phyloP scores from a whole-genome alignment of 345 rosid species.

The Populus euphratica region DNA sequence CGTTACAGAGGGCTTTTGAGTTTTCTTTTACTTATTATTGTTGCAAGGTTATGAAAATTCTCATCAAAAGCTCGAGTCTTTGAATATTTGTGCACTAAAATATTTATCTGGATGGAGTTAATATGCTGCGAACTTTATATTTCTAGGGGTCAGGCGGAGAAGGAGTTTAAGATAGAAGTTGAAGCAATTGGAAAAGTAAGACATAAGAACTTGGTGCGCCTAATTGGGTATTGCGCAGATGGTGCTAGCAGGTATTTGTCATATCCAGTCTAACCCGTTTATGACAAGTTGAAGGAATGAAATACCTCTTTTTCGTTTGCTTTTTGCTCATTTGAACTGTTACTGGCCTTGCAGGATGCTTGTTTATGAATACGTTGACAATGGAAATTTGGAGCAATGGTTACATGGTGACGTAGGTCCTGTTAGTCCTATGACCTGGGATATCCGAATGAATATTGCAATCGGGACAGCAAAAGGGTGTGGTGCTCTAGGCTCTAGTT shows the following conservation, averaged over 20 bases:
- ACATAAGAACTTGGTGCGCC: slow-evolving; percentile 92
- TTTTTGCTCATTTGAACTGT: neutral
- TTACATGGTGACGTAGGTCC: slow-evolving; percentile 90
- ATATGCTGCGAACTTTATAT: slow-evolving; percentile 2
- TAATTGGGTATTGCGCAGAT: slow-evolving; percentile 86
- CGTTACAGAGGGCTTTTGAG: neutral
- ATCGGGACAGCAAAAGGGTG: slow-evolving; percentile 94
- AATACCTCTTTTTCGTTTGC: neutral
- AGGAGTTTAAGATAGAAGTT: slow-evolving; percentile 92
- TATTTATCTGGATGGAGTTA: neutral
- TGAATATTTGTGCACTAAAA: neutral
- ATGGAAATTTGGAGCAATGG: slow-evolving; percentile 98
- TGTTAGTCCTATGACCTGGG: slow-evolving; percentile 85
- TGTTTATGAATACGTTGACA: slow-evolving; percentile 82
- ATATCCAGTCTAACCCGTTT: neutral
- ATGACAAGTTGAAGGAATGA: neutral
- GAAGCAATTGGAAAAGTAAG: slow-evolving; percentile 96
- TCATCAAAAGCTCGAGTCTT: neutral
- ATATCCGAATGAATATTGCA: slow-evolving; percentile 84
- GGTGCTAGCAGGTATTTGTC: slow-evolving; percentile 61
- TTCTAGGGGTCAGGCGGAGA: slow-evolving; percentile 90
- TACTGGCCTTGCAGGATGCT: slow-evolving; percentile 63
- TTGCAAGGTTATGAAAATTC: neutral
- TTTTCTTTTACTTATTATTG: neutral
- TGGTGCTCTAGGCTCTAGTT: neutral